phyloP scores from a whole-genome alignment of 163 green algal species.

The Volvox carteri region DNA sequence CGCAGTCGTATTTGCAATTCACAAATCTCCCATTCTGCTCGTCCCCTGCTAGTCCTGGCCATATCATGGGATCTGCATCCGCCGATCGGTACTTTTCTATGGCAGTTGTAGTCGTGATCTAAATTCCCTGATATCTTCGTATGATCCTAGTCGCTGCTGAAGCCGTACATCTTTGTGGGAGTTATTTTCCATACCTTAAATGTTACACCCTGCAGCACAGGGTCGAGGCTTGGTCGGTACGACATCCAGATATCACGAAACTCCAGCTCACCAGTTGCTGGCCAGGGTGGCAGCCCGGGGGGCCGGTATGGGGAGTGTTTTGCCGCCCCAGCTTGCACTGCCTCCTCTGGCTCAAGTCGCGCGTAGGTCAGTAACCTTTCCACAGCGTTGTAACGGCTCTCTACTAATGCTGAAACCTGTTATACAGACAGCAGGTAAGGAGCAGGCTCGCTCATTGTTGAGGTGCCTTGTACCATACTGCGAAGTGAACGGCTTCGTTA shows the following conservation, averaged over 20 bases:
- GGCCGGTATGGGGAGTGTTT: not conserved
- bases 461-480: no score
- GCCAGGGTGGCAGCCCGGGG: conserved; percentile 26
- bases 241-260: conserved; percentile 67
- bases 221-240: conserved; percentile 74
- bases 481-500: no score
- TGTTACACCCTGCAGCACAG: conserved; percentile 70
- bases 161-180: no score
- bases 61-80: no score
- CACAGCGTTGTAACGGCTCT: conserved; percentile 55
- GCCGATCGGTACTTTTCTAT: no score
- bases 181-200: conserved; percentile 67
- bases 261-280: conserved; percentile 13
- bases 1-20: no score
- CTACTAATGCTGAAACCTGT: conserved; percentile 48
- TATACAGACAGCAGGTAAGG: not conserved
- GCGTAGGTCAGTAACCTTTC: conserved; percentile 51
- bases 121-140: no score
- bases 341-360: conserved; percentile 33
- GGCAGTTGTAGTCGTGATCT: no score
- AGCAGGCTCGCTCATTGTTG: no score
- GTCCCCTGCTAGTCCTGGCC: no score
- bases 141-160: no score
- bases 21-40: no score
- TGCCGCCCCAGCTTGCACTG: not conserved